Base-by-base conservation (phyloP, 208 protist genomes). In the Lotmaria passim region DNA sequence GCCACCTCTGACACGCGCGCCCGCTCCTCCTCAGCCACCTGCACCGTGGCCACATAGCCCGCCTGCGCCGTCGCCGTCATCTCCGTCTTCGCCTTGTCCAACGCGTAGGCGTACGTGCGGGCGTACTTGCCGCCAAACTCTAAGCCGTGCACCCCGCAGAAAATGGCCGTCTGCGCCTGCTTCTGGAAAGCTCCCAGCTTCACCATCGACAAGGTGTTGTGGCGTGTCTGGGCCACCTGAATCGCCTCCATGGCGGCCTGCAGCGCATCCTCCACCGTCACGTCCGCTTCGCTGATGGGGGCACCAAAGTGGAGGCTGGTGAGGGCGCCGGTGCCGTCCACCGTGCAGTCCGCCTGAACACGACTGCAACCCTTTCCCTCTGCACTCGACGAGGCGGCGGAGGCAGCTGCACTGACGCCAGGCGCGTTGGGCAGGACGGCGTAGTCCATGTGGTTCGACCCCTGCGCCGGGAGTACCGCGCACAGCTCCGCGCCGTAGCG, bases 71-170 rank as follows among this genome's bases (percentile, higher is more conserved):
- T 69, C 71, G 74, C 85, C 7, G 59, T 62, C 44, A 94, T 75
- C 66, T 88, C 87, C 26, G 78, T 52, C 77, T 93, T 91, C 7
- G 88, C 91, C 64, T 93, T 92, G 34, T 86, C 77, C 21, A 91
- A 56, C 23, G 91, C 91, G 58, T 94, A 96, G 70, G 56, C 59
- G 68, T 93, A 96, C 19, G 91, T 96, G 23, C 91, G 83, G 19
- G 85, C 85, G 73, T 96, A 93, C 81, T 93, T 93, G 34, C 91
- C 91, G 15, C 88, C 91, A 63, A 92, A 91, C 61, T 89, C 83
- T 15, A 79, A 51, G 3, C 71, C 76, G 34, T 93, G 78, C 23
- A 88, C 71, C 24, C 83, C 82, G 56, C 86, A 93, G 50, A 94
- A 94, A 14, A 84, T n/a, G 21, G 83, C 34, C 43, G 84, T 75